Evolutionary conservation across 495 filamentous ascomycete genomes (phyloP).

Genomic region (Filosporella fistucella): DNA sequence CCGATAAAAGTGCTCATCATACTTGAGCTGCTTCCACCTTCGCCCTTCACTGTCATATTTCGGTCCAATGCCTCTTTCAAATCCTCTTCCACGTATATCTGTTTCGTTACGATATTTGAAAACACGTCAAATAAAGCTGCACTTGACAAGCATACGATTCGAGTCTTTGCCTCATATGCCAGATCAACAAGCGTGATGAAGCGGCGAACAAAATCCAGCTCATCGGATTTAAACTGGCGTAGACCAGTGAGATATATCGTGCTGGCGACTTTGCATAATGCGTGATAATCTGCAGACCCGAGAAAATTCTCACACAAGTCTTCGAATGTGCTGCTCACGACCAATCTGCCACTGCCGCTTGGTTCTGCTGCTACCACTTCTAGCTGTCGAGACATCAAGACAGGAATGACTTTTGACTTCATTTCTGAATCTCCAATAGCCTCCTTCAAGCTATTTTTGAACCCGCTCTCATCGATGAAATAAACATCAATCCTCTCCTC

Average conservation of each 20-base stretch:
- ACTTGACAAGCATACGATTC: background rate
- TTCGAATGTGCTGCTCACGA: background rate
- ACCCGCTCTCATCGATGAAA: background rate
- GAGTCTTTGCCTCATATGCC: background rate
- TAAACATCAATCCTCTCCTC: too few relatives aligned
- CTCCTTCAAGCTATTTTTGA: background rate
- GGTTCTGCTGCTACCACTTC: background rate
- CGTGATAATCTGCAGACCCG: background rate
- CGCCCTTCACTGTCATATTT: background rate
- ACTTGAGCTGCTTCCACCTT: constrained; percentile 1
- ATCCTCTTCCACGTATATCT: background rate
- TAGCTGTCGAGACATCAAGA: background rate
- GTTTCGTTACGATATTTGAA: background rate
- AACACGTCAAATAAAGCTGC: background rate
- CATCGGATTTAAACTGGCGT: background rate
- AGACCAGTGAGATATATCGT: background rate
- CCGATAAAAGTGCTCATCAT: constrained; percentile 3
- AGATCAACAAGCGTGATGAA: constrained; percentile 1
- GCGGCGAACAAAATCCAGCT: constrained; percentile 1
- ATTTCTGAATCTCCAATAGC: background rate
- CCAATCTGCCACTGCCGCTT: background rate
- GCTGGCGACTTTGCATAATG: background rate
- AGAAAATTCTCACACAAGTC: background rate
- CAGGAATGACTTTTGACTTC: background rate
- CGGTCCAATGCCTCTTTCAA: background rate